Conservation (phyloP, 2,329 filamentous ascomycete species). For the Phoma sp. region DNA sequence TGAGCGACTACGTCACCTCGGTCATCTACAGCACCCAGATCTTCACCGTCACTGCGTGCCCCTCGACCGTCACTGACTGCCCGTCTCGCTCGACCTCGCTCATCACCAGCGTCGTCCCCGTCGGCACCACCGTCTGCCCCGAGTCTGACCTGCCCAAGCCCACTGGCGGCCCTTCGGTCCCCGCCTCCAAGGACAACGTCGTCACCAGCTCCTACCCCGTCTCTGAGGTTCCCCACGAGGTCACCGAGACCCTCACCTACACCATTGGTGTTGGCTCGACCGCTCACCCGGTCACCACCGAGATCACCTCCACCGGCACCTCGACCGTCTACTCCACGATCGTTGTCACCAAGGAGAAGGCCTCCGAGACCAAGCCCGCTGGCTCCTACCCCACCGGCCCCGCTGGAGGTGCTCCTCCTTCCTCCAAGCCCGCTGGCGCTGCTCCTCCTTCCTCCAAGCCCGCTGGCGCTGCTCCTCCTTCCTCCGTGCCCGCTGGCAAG, state of each 20-base stretch:
- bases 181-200: constrained; percentile 20
- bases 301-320: constrained; percentile 42
- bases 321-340: constrained; percentile 44
- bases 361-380: constrained; percentile 11
- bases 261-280: constrained; percentile 51
- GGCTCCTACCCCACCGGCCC: constrained; percentile 23
- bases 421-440: not conserved
- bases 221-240: constrained; percentile 42
- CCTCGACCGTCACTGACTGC: constrained; percentile 48
- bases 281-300: constrained; percentile 55
- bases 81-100: constrained; percentile 44
- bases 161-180: constrained; percentile 19
- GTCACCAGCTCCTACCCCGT: constrained; percentile 30
- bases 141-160: constrained; percentile 26
- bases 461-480: constrained; percentile 15
- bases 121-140: constrained; percentile 56
- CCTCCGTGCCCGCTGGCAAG: constrained; percentile 1
- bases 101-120: constrained; percentile 50
- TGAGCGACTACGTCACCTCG: constrained; percentile 49
- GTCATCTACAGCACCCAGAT: constrained; percentile 55
- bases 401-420: constrained; percentile 14
- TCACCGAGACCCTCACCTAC: constrained; percentile 54
- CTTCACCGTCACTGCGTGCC: constrained; percentile 51
- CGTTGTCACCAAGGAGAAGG: constrained; percentile 33
- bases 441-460: no score